phyloP scores from a whole-genome alignment of 352 stramenopile genomes.

The Phytophthora hibernalis region DNA sequence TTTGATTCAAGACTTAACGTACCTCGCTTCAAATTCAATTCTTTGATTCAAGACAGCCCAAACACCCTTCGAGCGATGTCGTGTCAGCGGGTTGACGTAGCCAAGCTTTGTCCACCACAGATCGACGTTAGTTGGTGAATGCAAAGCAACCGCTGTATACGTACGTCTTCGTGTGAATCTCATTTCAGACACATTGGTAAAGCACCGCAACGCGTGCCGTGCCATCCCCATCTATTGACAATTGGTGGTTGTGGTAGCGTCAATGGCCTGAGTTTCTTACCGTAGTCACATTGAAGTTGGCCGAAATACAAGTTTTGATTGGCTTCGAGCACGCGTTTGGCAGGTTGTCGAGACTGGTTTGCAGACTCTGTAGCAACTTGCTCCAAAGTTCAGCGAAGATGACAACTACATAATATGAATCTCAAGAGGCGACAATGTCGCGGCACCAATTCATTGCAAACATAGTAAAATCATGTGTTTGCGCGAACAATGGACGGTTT shows the following conservation, averaged over 20 bases:
- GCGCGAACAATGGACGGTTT: neutral
- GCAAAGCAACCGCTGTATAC: too few species aligned
- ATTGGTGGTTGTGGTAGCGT: slow-evolving; percentile 1
- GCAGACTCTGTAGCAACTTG: neutral
- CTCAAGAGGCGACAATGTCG: neutral
- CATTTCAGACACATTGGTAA: neutral
- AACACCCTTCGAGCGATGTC: too few species aligned
- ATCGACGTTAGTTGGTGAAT: too few species aligned
- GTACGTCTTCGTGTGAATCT: too few species aligned
- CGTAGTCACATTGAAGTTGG: slow-evolving; percentile 5
- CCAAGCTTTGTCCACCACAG: too few species aligned
- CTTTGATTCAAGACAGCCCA: too few species aligned
- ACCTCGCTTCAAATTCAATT: too few species aligned
- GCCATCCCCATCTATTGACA: neutral
- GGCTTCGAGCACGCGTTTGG: slow-evolving; percentile 3
- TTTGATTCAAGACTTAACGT: too few species aligned
- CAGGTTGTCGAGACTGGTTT: neutral
- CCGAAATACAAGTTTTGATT: neutral
- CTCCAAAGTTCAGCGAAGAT: neutral
- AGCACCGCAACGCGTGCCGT: slow-evolving; percentile 2
- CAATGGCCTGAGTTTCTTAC: neutral
- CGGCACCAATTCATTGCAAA: too few species aligned
- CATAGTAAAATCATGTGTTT: too few species aligned
- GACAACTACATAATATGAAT: neutral
- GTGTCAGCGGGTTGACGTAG: too few species aligned